Base-by-base conservation (phyloP, 352 stramenopile genomes). In the Plasmopara viticola region DNA sequence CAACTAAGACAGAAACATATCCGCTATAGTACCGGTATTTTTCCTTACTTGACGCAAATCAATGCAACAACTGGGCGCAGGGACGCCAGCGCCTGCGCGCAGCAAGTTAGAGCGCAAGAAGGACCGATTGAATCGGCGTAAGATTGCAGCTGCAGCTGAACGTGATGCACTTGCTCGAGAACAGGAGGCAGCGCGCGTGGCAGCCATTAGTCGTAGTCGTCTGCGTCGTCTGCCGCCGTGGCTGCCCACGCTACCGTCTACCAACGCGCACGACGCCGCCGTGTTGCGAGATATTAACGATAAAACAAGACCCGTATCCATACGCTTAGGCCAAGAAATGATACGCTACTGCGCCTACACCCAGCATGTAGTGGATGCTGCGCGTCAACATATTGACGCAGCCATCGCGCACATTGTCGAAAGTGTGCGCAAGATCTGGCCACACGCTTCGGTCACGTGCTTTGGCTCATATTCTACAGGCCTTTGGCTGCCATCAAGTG, bases 381-480 rank as follows among this genome's bases (percentile, higher is more conserved):
- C 81, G 12, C 66, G 82, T 2, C 53, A 64, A 30, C 63, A 75
- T 44, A 86, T 93, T 47, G 77, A 90, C 35, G 78, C 76, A n/a
- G 81, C 78, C 38, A 79, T 90, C 39, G 72, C 63, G 42, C 77
- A 82, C 41, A 84, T 93, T 40, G 70, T 75, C 3, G 63, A 73
- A 18, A 70, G 68, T 4, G 78, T 93, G 48, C 62, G 83, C 50
- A 60, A 63, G 44, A 78, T 90, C 42, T 95, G 84, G 82, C 84
- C 84, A 28, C 73, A 86, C 13, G 80, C 82, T 13, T 76, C 58
- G 0, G 71, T 91, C 41, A 69, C 63, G 48, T 86, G 78, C 56
- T 95, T 90, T 62, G 87, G 87, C 12, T 94, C 82, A 44, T 94
- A 90, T 43, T 78, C 79, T 17, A 95, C 70, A 17, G 87, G 81